phyloP scores from a whole-genome alignment of 306 rosid genomes.

The Hylodesmum podocarpum region DNA sequence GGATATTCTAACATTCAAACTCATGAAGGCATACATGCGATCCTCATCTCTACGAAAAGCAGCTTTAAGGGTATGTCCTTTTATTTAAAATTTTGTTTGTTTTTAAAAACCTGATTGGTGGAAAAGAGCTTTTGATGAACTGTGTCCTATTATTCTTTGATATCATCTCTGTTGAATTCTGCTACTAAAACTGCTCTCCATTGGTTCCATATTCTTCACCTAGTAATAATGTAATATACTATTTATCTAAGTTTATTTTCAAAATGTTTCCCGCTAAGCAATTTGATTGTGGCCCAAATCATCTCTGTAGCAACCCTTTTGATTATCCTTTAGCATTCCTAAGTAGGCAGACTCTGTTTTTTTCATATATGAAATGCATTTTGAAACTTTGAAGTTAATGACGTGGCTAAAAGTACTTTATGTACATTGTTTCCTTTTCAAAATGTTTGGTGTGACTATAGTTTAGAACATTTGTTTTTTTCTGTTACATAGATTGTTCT shows the following conservation, averaged over 20 bases:
- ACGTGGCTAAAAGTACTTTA: not conserved
- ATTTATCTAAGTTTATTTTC: not conserved
- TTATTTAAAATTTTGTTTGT: not conserved
- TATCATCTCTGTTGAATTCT: not conserved
- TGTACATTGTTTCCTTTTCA: not conserved
- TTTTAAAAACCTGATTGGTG: not conserved
- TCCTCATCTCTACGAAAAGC: conserved; percentile 78
- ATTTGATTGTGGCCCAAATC: not conserved
- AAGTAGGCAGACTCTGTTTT: not conserved
- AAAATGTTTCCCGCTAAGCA: not conserved
- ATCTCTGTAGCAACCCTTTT: not conserved
- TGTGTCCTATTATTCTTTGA: not conserved
- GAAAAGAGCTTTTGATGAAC: not conserved
- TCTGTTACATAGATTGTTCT: not conserved
- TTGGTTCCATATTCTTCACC: not conserved
- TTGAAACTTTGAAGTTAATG: not conserved
- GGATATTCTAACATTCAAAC: conserved; percentile 69
- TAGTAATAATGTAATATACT: not conserved
- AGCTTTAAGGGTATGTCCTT: conserved; percentile 64
- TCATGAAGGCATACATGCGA: conserved; percentile 70
- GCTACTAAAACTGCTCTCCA: not conserved
- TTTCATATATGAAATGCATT: not conserved
- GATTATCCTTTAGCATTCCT: not conserved
- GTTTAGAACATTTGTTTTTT: conserved; percentile 4
- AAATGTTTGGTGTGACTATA: not conserved